Evolutionary conservation across 2,329 filamentous ascomycete species (phyloP), one percentile per base, ranked within the genome.

Genomic region (Aulographum hederae): DNA sequence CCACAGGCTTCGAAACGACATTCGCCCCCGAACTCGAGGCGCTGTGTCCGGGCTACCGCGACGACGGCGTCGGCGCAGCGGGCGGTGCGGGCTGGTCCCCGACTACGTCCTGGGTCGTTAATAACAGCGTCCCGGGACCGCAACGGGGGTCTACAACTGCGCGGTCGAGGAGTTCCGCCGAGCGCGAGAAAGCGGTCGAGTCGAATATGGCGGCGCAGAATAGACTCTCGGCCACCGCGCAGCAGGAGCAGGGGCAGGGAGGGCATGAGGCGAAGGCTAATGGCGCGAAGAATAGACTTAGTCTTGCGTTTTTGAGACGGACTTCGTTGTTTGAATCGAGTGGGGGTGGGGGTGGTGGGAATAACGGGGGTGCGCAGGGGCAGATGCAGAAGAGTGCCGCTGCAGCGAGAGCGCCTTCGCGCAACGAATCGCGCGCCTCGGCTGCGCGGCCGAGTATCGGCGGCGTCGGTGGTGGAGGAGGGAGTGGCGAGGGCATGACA

Each of bases 1-100:
- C 39, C 5, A 26, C 34, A 57, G 54, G 56, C 12, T 63, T 64
- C 36, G 60, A 63, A 42, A 41, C 47, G 11, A 56, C 53, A 12
- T 65, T 58, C 37, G 46, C 48, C 15, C 46, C 49, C 12, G 60
- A 65, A 39, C 38, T 65, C 10, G 43, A 46, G 10, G 42, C 49
- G 11, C 44, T 64, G 2, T 50, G 52, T 37, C 56, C 34, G 10
- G 27, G 10, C 10, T 28, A n/a, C 27, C 11, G 15, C 8, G 6
- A 56, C 4, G 39, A 41, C 13, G 44, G 45, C 4, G 38, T 42
- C 28, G 38, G 40, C n/a, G 43, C 46, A 30, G 32, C 45, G 20
- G 33, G 46, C n/a, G n/a, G n/a, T n/a, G n/a, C n/a, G n/a, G n/a
- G n/a, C 20, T 38, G 48, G 35, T 51, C 51, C 5, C 48, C 50